phyloP scores from a whole-genome alignment of 2,329 filamentous ascomycete genomes.

The Septoria petroselini region DNA sequence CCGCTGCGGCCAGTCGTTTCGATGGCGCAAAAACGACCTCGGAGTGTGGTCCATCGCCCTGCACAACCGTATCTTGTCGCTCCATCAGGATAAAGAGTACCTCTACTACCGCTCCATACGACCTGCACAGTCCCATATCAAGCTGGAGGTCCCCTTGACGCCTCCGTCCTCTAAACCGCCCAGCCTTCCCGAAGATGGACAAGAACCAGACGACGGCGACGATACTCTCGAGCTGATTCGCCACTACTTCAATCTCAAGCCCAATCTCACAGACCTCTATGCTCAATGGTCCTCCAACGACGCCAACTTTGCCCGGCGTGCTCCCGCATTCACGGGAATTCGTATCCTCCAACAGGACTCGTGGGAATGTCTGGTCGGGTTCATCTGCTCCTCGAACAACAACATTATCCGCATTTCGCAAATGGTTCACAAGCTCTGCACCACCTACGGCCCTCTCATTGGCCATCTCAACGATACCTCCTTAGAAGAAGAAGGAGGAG shows the following conservation, averaged over 20 bases:
- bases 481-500: no score
- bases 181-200: slow-evolving; percentile 35
- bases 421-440: slow-evolving; percentile 92
- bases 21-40: slow-evolving; percentile 76
- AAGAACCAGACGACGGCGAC: slow-evolving; percentile 55
- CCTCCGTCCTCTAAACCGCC: slow-evolving; percentile 42
- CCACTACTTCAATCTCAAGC: slow-evolving; percentile 81
- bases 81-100: slow-evolving; percentile 75
- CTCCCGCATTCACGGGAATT: slow-evolving; percentile 82
- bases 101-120: slow-evolving; percentile 76
- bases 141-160: slow-evolving; percentile 37
- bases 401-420: slow-evolving; percentile 93
- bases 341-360: slow-evolving; percentile 91
- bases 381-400: slow-evolving; percentile 99
- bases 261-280: slow-evolving; percentile 76
- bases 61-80: slow-evolving; percentile 75
- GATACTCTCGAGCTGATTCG: slow-evolving; percentile 65
- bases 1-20: slow-evolving; percentile 90
- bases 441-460: slow-evolving; percentile 76
- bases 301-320: slow-evolving; percentile 82
- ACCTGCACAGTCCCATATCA: slow-evolving; percentile 35
- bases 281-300: slow-evolving; percentile 82
- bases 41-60: slow-evolving; percentile 90
- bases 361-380: slow-evolving; percentile 89
- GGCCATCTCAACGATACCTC: slow-evolving; percentile 60